Evolutionary conservation across 306 rosid genomes (phyloP).

Genomic region (Cucurbita moschata): DNA sequence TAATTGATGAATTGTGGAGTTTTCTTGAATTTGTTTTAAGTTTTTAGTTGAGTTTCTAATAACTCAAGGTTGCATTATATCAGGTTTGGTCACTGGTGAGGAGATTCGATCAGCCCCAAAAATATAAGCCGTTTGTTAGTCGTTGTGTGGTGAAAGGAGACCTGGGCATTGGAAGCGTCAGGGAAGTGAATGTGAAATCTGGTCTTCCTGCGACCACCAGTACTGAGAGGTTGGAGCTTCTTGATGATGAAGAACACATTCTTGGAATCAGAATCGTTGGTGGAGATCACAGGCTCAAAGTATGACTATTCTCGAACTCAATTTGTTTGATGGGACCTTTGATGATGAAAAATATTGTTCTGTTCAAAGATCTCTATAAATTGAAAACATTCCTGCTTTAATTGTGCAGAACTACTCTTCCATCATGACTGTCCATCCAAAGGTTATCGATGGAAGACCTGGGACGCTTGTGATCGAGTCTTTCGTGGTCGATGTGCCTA

Average conservation of each 20-base stretch:
- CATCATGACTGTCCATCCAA: constrained; percentile 73
- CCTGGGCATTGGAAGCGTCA: constrained; percentile 78
- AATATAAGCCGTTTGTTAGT: constrained; percentile 80
- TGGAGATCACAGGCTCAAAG: constrained; percentile 83
- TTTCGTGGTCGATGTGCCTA: constrained; percentile 86
- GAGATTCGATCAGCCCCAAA: constrained; percentile 89
- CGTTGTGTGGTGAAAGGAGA: constrained; percentile 66
- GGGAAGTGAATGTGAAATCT: constrained; percentile 92
- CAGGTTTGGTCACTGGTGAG: constrained; percentile 98
- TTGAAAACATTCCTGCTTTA: background rate
- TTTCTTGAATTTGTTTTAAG: constrained; percentile 1
- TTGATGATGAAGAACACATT: constrained; percentile 80
- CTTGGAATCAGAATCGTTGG: constrained; percentile 71
- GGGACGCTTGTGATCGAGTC: constrained; percentile 94
- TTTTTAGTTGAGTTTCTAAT: background rate
- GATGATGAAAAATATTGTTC: background rate
- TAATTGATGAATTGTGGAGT: background rate
- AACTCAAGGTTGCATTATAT: constrained; percentile 1
- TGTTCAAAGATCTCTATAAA: background rate
- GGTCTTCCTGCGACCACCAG: constrained; percentile 95
- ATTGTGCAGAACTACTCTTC: constrained; percentile 85
- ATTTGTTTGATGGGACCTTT: background rate
- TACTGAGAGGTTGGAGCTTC: constrained; percentile 79
- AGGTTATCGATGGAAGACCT: constrained; percentile 76
- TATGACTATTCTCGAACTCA: constrained; percentile 9